These are phyloP conservation scores for Themeda triandra DNA, from an alignment of 176 grass and related monocot genomes.

Conservation along the genomic window DNA sequence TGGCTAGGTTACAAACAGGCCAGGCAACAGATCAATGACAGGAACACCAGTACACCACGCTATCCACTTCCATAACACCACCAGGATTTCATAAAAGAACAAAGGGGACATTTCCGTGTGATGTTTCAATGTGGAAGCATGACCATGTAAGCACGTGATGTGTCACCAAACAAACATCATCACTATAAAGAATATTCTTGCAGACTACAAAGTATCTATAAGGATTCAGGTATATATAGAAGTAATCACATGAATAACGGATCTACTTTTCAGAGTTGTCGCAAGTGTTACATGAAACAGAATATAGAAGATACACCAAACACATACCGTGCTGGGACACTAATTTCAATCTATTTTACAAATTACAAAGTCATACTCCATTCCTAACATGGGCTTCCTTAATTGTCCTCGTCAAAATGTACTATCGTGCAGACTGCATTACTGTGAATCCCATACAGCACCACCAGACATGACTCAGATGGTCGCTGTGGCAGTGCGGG, in stretches of 20 bases:
- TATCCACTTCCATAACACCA: not conserved
- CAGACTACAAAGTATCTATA: not conserved
- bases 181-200: not conserved
- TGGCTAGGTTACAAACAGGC: not conserved
- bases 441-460: not conserved
- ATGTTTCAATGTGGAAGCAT: not conserved
- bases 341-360: constrained; percentile 43
- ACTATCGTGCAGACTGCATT: not conserved
- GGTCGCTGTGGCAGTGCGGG: not conserved
- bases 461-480: constrained; percentile 18
- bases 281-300: constrained; percentile 16
- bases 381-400: constrained; percentile 10
- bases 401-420: not conserved
- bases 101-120: not conserved
- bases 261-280: not conserved
- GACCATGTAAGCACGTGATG: not conserved
- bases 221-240: not conserved
- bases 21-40: not conserved
- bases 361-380: constrained; percentile 27
- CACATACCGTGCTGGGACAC: not conserved
- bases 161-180: not conserved
- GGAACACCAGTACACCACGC: not conserved
- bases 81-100: not conserved
- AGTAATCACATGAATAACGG: not conserved
- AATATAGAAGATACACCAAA: constrained; percentile 17